phyloP scores from a whole-genome alignment of 1,139 yeast genomes.

The Arxiozyma heterogenica region DNA sequence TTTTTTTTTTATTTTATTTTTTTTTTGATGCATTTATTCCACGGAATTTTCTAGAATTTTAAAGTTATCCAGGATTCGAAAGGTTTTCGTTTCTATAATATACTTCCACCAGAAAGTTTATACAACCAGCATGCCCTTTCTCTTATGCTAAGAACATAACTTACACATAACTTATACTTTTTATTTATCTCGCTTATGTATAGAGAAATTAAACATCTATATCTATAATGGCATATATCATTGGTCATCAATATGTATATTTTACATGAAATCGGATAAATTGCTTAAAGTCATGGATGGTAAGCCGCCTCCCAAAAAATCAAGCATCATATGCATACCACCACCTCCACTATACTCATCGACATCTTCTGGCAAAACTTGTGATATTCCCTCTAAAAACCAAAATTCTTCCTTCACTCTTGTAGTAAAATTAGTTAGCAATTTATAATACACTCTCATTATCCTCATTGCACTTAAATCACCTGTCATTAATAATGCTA shows the following conservation, averaged over 20 bases:
- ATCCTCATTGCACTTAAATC: conserved; percentile 82
- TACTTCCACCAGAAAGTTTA: background rate
- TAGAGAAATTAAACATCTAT: background rate
- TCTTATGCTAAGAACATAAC: background rate
- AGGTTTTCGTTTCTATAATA: background rate
- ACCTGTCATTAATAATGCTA: conserved; percentile 70
- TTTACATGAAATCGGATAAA: conserved; percentile 27
- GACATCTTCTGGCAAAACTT: conserved; percentile 74
- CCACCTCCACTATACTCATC: conserved; percentile 82
- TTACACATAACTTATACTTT: background rate
- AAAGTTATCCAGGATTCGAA: background rate
- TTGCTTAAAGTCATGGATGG: conserved; percentile 45
- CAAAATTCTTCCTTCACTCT: conserved; percentile 86
- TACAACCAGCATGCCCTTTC: background rate
- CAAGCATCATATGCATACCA: conserved; percentile 86
- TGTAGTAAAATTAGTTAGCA: conserved; percentile 69
- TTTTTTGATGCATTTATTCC: background rate
- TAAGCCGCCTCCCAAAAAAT: conserved; percentile 70
- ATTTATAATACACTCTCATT: conserved; percentile 77
- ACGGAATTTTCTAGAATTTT: conserved; percentile 1
- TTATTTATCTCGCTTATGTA: no score
- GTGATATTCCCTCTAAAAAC: conserved; percentile 88
- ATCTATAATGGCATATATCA: background rate
- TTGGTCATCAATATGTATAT: background rate
- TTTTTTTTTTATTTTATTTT: background rate